phyloP scores from a whole-genome alignment of 164 flowering plant species.

The Aristolochia fimbriata region DNA sequence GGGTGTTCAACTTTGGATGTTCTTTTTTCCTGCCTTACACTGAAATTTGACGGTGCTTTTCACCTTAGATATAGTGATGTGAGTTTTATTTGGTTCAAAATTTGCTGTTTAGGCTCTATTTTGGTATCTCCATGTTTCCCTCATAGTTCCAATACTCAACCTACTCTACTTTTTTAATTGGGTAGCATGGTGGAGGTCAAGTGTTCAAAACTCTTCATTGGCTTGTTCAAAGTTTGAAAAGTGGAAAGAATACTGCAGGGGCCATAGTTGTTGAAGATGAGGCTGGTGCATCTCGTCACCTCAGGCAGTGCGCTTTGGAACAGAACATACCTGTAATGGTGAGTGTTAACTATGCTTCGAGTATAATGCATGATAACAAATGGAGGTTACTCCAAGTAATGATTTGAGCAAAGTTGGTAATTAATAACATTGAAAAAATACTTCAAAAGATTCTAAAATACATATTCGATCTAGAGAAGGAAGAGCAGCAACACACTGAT shows the following conservation, averaged over 20 bases:
- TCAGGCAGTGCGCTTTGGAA: constrained; percentile 68
- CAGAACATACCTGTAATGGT: constrained; percentile 57
- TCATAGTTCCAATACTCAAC: background rate
- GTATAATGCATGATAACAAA: no score
- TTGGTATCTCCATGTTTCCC: background rate
- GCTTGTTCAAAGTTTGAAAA: constrained; percentile 41
- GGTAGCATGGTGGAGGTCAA: constrained; percentile 75
- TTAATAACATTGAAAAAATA: no score
- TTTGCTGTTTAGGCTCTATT: background rate
- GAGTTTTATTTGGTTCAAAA: background rate
- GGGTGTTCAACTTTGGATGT: background rate
- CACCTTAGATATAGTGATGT: background rate
- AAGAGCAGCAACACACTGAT: no score
- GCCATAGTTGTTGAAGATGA: constrained; percentile 53
- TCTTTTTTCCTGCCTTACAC: background rate
- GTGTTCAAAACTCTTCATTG: constrained; percentile 61
- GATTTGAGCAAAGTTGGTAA: no score
- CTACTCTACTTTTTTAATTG: constrained; percentile 1
- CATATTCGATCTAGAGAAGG: no score
- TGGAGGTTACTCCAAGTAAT: no score
- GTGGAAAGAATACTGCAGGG: constrained; percentile 33
- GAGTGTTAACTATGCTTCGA: constrained; percentile 9
- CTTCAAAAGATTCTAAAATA: no score
- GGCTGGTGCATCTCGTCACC: constrained; percentile 51
- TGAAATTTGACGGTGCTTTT: background rate